Evolutionary conservation across 768 basidiomycete species (phyloP).

Genomic region (Pleurotus pulmonarius): DNA sequence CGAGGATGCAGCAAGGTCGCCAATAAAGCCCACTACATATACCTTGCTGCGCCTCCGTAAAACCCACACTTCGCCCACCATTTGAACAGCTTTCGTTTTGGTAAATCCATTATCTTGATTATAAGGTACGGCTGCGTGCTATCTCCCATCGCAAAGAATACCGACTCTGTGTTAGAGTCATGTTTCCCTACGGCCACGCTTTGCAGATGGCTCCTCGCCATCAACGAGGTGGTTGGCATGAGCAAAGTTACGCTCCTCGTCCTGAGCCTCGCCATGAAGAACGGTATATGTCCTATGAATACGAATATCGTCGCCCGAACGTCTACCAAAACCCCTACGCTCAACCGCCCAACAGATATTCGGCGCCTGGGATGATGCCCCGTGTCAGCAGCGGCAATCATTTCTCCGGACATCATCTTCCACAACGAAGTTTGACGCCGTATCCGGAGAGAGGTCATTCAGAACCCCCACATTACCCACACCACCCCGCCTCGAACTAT

Average conservation of each 20-base stretch:
- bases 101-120: neutral
- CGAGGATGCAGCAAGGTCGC: neutral
- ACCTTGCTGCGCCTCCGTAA: conserved; percentile 1
- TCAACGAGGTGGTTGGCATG: neutral
- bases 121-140: neutral
- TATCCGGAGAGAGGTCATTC: neutral
- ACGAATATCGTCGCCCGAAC: neutral
- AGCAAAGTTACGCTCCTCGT: neutral
- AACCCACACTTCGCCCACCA: neutral
- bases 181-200: neutral
- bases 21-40: neutral
- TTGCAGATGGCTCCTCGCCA: neutral
- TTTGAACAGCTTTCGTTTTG: neutral
- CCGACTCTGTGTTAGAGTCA: neutral
- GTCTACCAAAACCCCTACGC: neutral
- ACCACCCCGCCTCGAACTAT: neutral
- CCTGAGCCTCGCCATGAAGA: neutral
- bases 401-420: neutral
- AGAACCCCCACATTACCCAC: neutral
- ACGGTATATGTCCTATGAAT: neutral
- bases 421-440: neutral
- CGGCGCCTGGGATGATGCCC: neutral
- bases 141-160: neutral
- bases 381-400: neutral
- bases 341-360: neutral